Conservation (phyloP, 2,329 filamentous ascomycete genomes). For the Fusarium guadeloupense region DNA sequence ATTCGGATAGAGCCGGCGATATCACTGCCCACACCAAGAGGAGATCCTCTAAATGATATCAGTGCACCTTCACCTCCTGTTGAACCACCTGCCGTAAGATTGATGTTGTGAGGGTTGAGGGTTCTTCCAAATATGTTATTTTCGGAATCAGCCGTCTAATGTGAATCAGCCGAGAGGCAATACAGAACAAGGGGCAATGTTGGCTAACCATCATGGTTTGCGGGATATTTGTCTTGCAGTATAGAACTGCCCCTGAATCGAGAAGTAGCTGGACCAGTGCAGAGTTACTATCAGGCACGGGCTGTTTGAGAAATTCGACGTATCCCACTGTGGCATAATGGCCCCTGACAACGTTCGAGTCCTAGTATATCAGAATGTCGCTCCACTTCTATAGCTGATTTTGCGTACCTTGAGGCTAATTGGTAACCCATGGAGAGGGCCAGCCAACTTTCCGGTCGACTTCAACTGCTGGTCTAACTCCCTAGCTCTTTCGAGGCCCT, state of each 20-base stretch:
- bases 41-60: constrained; percentile 36
- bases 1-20: constrained; percentile 60
- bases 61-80: constrained; percentile 41
- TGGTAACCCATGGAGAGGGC: constrained; percentile 34
- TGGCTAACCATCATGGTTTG: constrained; percentile 68
- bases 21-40: constrained; percentile 41
- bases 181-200: fast-evolving
- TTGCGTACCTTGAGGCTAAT: constrained; percentile 37
- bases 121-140: constrained; percentile 44
- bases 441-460: constrained; percentile 33
- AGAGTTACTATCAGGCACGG: constrained; percentile 31
- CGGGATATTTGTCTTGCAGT: constrained; percentile 59
- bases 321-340: constrained; percentile 40
- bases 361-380: constrained; percentile 17
- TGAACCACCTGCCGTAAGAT: constrained; percentile 40
- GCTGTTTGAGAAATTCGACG: constrained; percentile 38
- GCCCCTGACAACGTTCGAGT: constrained; percentile 37
- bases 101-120: constrained; percentile 48
- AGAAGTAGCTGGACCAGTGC: constrained; percentile 40
- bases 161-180: background rate
- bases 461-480: constrained; percentile 32
- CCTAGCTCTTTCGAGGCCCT: constrained; percentile 24
- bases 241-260: constrained; percentile 43
- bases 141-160: constrained; percentile 51
- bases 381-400: fast-evolving